These are phyloP conservation scores for Aureobasidium sp. DNA, from an alignment of 2,329 filamentous ascomycete species.

Conservation along the genomic window DNA sequence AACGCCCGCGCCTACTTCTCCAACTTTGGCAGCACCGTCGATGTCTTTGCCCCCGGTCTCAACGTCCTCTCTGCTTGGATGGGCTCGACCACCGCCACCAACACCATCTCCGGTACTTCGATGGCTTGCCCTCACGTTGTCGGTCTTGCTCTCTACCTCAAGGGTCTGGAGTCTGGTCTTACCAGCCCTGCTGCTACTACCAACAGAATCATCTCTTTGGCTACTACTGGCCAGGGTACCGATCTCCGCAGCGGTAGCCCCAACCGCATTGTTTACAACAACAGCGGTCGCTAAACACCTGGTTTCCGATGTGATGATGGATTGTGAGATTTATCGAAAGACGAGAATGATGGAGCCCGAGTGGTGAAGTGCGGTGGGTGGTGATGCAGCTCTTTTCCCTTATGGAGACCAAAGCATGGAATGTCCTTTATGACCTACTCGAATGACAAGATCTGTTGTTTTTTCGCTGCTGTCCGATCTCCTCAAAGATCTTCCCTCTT, in stretches of 20 bases:
- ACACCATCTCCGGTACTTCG: slow-evolving; percentile 47
- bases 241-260: slow-evolving; percentile 3
- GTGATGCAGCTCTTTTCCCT: neutral
- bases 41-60: slow-evolving; percentile 31
- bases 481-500: too few relatives aligned
- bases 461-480: too few relatives aligned
- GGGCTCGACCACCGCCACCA: slow-evolving; percentile 35
- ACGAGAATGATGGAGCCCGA: neutral
- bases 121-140: slow-evolving; percentile 61
- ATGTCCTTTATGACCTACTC: neutral
- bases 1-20: slow-evolving; percentile 30
- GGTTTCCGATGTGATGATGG: neutral
- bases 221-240: slow-evolving; percentile 5
- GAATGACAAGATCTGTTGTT: too few relatives aligned
- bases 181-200: neutral
- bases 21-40: slow-evolving; percentile 31
- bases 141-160: slow-evolving; percentile 54
- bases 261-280: slow-evolving; percentile 15
- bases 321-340: too few relatives aligned
- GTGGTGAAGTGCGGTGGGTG: neutral
- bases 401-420: neutral
- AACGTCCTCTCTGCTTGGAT: slow-evolving; percentile 39
- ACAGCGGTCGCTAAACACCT: slow-evolving; percentile 1
- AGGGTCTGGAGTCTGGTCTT: slow-evolving; percentile 12
- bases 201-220: slow-evolving; percentile 1